Evolutionary conservation across 2,329 filamentous ascomycete species (phyloP), one percentile per base, ranked within the genome.

Genomic region (Epichloe aotearoae): DNA sequence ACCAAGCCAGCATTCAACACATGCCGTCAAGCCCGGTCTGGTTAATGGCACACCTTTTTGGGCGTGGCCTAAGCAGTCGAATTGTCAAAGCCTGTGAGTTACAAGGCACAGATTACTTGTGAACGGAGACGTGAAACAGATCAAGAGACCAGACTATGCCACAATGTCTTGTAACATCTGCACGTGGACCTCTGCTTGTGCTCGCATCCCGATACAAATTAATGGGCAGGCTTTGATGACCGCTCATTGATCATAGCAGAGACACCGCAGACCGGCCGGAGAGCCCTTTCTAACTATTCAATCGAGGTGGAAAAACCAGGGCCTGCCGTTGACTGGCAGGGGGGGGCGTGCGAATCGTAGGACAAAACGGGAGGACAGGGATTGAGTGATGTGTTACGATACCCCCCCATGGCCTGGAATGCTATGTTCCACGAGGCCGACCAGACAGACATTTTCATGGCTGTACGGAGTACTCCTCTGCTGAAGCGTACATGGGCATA

Each of bases 171-270:
- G 47, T 43, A 37, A 34, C 40, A 30, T 34, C 15, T 36, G 39
- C 47, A 49, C 47, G 47, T 49, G 47, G 47, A 37, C 39, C 39
- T 42, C 47, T 37, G 39, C 39, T 42, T 38, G 46, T 47, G 46
- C 37, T 38, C 46, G 37, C 19, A 12, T 49, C 39, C 30, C 47
- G 47, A 49, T 23, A 42, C 47, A 49, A 37, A 17, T 49, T n/a
- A 33, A 20, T 48, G 38, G 36, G 17, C 38, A 43, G 23, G 33
- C 33, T 37, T 42, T 34, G 23, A 26, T 33, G n/a, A 20, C 36
- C 47, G 19, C 39, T 41, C 36, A 19, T 49, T 19, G 19, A 41
- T 15, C 47, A 17, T 37, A 10, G 46, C 26, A 48, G 30, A 36
- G 46, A 42, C 38, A 20, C 46, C 26, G 46, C 17, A 48, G 38